A percentile compares a stretch with the other conserved stretches of the same genome.
Evolutionary conservation across 306 rosid species (phyloP).

Genomic region (Morella rubra): DNA sequence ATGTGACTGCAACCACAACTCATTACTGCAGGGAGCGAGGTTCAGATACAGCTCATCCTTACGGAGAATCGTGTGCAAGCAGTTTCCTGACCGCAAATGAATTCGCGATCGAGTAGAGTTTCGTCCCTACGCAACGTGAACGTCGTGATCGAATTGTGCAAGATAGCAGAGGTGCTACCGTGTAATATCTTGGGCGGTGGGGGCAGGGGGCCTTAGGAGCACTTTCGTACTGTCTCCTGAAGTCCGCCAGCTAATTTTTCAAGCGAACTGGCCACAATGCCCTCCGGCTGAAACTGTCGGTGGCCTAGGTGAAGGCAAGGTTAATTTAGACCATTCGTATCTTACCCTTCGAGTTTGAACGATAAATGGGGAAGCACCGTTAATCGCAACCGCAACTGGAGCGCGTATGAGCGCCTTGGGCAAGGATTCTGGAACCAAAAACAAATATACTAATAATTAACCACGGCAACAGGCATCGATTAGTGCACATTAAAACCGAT

Average conservation of each 20-base stretch:
- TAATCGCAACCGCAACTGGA: not conserved
- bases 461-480: too few species aligned
- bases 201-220: not conserved
- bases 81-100: not conserved
- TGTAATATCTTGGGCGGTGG: not conserved
- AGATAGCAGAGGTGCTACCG: not conserved
- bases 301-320: slow-evolving; percentile 16
- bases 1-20: slow-evolving; percentile 10
- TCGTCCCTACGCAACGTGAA: not conserved
- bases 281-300: slow-evolving; percentile 36
- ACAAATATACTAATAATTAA: too few species aligned
- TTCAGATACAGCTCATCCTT: not conserved
- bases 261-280: slow-evolving; percentile 3
- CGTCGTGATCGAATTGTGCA: not conserved
- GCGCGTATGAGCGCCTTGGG: not conserved
- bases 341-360: not conserved
- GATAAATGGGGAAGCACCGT: not conserved
- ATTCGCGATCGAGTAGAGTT: not conserved
- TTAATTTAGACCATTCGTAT: slow-evolving; percentile 14
- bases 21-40: not conserved
- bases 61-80: not conserved
- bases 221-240: not conserved
- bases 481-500: too few species aligned
- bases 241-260: not conserved
- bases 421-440: not conserved